Evolutionary conservation across 768 basidiomycete species (phyloP), one percentile per base, ranked within the genome.

Genomic region (Pleurotus cornucopiae): DNA sequence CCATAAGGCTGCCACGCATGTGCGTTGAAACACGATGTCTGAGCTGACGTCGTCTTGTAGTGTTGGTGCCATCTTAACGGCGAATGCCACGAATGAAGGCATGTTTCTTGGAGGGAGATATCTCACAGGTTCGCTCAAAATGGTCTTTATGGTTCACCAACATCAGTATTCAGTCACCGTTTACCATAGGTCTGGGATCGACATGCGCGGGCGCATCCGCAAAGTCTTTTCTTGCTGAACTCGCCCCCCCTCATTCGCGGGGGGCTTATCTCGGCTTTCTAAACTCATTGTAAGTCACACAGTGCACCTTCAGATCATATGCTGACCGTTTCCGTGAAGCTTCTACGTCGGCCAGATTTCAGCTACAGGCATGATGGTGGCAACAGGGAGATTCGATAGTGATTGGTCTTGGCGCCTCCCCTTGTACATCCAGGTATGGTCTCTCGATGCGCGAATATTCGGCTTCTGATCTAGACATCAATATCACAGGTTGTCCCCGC

Each of bases 281-380:
- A 46, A 81, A 81, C 61, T 80, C 79, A 13, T 80, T 80, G 77
- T 78, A 57, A 54, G 72, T 62, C 18, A 5, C 39, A 49, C 23
- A n/a, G 6, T 49, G 23, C 39, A 13, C 21, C 52, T 4, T 21
- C 7, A 11, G 18, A 23, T n/a, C 23, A 11, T 21, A n/a, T 6
- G 7, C 11, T 34, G 16, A 25, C 47, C 13, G 49, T 56, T 30
- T 21, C 20, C 40, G 21, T 34, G 20, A 30, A 80, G 77, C 63
- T 80, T 71, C 62, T 79, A 81, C 61, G 71, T 81, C 40, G 81
- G 80, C 7, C 80, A 81, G 61, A 81, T 83, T 65, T 65, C 73
- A 25, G 81, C 80, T 1, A 77, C 76, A 14, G 81, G 80, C 3
- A 80, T 83, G 76, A 77, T 81, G 72, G 76, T 83, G 11, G 67